phyloP scores from a whole-genome alignment of 495 filamentous ascomycete genomes.

The Rostrohypoxylon terebratum region DNA sequence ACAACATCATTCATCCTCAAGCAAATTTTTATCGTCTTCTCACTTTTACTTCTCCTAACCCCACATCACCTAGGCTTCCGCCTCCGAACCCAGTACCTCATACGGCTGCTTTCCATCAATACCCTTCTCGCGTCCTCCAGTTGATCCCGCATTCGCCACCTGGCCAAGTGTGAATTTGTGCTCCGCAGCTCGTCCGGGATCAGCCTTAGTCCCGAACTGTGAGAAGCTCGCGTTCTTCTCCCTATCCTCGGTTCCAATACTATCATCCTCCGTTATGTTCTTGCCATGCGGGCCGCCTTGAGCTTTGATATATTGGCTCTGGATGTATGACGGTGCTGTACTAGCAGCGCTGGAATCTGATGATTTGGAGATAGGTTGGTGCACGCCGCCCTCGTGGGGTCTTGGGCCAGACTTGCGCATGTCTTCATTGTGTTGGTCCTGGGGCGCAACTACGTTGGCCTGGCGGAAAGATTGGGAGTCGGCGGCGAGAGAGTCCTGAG shows the following conservation, averaged over 20 bases:
- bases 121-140: constrained; percentile 31
- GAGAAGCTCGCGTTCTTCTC: constrained; percentile 49
- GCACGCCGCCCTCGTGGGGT: constrained; percentile 23
- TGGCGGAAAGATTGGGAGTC: constrained; percentile 49
- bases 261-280: constrained; percentile 56
- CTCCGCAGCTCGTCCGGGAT: constrained; percentile 51
- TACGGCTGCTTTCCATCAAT: constrained; percentile 41
- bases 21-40: background rate
- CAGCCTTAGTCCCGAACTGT: constrained; percentile 54
- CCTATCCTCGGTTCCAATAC: constrained; percentile 46
- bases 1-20: background rate
- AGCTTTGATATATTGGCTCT: constrained; percentile 37
- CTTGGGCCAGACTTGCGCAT: constrained; percentile 2
- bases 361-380: constrained; percentile 8
- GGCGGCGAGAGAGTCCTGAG: constrained; percentile 53
- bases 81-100: constrained; percentile 38
- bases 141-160: constrained; percentile 7
- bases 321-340: constrained; percentile 51
- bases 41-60: background rate
- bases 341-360: background rate
- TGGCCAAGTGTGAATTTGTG: constrained; percentile 26
- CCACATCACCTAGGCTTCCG: constrained; percentile 23
- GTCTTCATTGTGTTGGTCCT: constrained; percentile 23
- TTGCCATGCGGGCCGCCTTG: constrained; percentile 53
- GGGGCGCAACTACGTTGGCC: constrained; percentile 27